Evolutionary conservation across 108 stramenopile species (phyloP), one percentile per base, ranked within the genome.

Genomic region (Nitzschia palea): DNA sequence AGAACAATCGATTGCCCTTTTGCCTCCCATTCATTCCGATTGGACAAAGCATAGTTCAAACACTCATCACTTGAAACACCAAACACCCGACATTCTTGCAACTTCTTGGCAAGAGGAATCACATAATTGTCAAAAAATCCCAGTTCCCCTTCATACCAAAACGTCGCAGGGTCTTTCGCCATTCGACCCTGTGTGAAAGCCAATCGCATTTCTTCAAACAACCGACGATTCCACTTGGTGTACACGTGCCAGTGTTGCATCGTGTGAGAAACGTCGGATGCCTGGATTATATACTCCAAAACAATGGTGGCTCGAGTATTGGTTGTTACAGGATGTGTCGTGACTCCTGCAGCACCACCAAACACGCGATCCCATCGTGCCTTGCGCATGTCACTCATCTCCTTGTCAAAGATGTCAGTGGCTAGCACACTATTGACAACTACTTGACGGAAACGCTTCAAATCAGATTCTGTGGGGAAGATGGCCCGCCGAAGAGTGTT

Each of bases 211-310:
- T 53, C 74, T 54, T 55, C 74, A 59, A 67, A 77, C 45, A 77
- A 52, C 32, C 34, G 65, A 25, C 44, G 48, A 33, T 79, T 79
- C 78, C 78, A 79, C 33, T 74, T 79, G 28, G 47, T 45, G 32
- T 74, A 79, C 44, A 71, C 72, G 15, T 67, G 63, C 68, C 68
- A 79, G 52, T 79, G 73, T 51, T 79, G 78, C 73, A 79, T 79
- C 4, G 78, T 79, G 43, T 79, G 78, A 20, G 71, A 55, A 25
- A 79, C 71, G 48, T 79, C 78, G 14, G 73, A 62, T 23, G 73
- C 78, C 47, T 72, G 71, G 34, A 79, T 72, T 36, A 79, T 69
- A 33, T 79, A 73, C 45, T 79, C 78, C 37, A 77, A 59, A 25
- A 77, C 76, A 25, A 67, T 45, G 15, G 76, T 72, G 4, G 71